Percentiles rank a stretch among this genome's conserved stretches.
Evolutionary conservation across 352 stramenopile genomes (phyloP).

Genomic region (Globisporangium abappressorium): DNA sequence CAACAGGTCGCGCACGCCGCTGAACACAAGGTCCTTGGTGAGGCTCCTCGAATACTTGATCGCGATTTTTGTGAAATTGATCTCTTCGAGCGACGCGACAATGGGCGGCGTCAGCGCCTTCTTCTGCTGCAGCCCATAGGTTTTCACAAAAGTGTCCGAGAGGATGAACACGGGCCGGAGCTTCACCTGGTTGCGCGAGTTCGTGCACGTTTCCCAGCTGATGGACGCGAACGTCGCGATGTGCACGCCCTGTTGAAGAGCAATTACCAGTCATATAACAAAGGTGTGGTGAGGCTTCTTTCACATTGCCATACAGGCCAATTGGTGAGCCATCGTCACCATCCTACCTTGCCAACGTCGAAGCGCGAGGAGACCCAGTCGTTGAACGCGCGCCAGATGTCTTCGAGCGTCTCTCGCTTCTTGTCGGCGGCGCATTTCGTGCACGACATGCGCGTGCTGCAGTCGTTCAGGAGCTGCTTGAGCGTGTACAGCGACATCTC

Average conservation of each 20-base stretch:
- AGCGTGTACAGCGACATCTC: slow-evolving; percentile 77
- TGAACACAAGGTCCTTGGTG: slow-evolving; percentile 74
- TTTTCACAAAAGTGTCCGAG: slow-evolving; percentile 66
- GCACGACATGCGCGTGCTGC: slow-evolving; percentile 50
- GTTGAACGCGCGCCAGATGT: slow-evolving; percentile 70
- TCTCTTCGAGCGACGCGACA: slow-evolving; percentile 63
- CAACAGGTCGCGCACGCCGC: slow-evolving; percentile 62
- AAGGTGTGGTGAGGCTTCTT: too few relatives aligned
- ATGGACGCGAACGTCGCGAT: slow-evolving; percentile 77
- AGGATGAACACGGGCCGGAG: slow-evolving; percentile 58
- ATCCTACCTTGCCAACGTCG: slow-evolving; percentile 49
- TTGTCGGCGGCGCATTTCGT: slow-evolving; percentile 54
- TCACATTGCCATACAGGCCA: neutral
- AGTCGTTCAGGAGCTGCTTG: slow-evolving; percentile 72
- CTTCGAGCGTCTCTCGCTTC: slow-evolving; percentile 71
- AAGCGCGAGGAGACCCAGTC: slow-evolving; percentile 78
- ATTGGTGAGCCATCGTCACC: neutral
- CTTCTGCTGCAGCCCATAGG: slow-evolving; percentile 58
- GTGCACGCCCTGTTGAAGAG: slow-evolving; percentile 50
- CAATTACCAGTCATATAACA: neutral
- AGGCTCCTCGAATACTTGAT: slow-evolving; percentile 77
- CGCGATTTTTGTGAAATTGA: slow-evolving; percentile 82
- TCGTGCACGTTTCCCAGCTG: slow-evolving; percentile 60
- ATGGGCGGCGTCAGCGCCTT: slow-evolving; percentile 24
- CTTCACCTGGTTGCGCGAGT: slow-evolving; percentile 53